phyloP scores from a whole-genome alignment of 2,329 filamentous ascomycete species.

The Epichloe scottii region DNA sequence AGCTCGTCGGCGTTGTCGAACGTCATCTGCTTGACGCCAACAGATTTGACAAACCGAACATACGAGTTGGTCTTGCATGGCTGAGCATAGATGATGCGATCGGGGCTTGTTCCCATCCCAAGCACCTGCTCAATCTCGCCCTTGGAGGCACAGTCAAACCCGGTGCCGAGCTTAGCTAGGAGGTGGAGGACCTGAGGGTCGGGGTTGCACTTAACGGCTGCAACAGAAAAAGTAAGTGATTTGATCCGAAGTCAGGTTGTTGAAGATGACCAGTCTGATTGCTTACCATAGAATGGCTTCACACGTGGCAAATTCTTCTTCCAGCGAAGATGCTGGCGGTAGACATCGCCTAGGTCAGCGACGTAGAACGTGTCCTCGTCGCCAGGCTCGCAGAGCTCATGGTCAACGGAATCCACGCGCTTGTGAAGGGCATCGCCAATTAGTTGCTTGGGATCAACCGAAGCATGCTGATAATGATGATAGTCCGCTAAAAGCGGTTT shows the following conservation, averaged over 20 bases:
- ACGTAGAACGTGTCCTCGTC: constrained; percentile 98
- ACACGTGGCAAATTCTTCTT: constrained; percentile 86
- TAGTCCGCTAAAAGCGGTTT: constrained; percentile 26
- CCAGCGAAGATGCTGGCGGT: constrained; percentile 97
- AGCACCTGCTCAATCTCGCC: constrained; percentile 90
- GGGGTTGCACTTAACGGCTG: constrained; percentile 97
- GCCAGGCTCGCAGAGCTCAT: constrained; percentile 77
- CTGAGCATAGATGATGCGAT: constrained; percentile 96
- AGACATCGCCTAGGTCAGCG: constrained; percentile 94
- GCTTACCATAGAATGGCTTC: constrained; percentile 87
- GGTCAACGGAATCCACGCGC: constrained; percentile 72
- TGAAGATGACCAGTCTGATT: not conserved
- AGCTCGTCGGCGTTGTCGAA: constrained; percentile 98
- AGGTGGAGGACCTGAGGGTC: constrained; percentile 81
- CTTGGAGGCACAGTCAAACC: constrained; percentile 98
- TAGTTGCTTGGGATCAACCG: constrained; percentile 56
- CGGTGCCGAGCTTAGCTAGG: constrained; percentile 76
- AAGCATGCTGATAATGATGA: constrained; percentile 28
- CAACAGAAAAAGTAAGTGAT: constrained; percentile 4
- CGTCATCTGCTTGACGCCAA: constrained; percentile 93
- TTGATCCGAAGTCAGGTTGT: not conserved
- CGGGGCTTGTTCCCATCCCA: constrained; percentile 67
- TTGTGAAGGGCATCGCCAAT: constrained; percentile 79
- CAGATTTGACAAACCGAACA: constrained; percentile 73
- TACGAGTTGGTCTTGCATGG: constrained; percentile 99